A percentile compares a stretch with the other conserved stretches of the same genome.
phyloP scores from a whole-genome alignment of 202 grass and related monocot species.

The Dendrocalamus latiflorus region DNA sequence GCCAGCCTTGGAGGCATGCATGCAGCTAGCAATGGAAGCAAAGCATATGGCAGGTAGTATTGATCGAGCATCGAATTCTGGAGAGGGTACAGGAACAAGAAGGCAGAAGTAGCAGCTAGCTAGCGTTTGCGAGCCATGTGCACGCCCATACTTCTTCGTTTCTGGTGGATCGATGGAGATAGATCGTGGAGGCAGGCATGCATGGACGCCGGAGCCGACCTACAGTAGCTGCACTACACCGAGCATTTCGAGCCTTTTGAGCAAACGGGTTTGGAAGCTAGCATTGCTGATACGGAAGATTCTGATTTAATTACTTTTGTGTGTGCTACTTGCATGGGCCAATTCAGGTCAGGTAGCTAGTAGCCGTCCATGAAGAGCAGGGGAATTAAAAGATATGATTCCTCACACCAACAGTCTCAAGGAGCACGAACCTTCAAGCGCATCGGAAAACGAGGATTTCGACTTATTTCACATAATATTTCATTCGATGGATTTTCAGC shows the following conservation, averaged over 20 bases:
- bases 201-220: not conserved
- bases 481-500: too few species aligned
- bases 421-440: too few species aligned
- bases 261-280: not conserved
- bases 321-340: not conserved
- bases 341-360: too few species aligned
- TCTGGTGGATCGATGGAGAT: not conserved
- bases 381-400: too few species aligned
- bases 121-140: slow-evolving; percentile 17
- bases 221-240: not conserved
- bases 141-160: not conserved
- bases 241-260: not conserved
- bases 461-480: too few species aligned
- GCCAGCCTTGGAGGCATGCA: too few species aligned
- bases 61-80: not conserved
- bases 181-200: too few species aligned
- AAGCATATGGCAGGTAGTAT: not conserved
- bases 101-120: not conserved
- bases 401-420: too few species aligned
- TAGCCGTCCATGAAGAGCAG: too few species aligned
- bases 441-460: too few species aligned
- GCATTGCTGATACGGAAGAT: slow-evolving; percentile 4
- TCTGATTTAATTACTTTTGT: not conserved
- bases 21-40: not conserved
- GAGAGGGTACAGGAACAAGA: not conserved